Percentiles rank a stretch among this genome's conserved stretches.
These are phyloP conservation scores for Mycena venus DNA, from an alignment of 768 basidiomycete species.

Conservation along the genomic window DNA sequence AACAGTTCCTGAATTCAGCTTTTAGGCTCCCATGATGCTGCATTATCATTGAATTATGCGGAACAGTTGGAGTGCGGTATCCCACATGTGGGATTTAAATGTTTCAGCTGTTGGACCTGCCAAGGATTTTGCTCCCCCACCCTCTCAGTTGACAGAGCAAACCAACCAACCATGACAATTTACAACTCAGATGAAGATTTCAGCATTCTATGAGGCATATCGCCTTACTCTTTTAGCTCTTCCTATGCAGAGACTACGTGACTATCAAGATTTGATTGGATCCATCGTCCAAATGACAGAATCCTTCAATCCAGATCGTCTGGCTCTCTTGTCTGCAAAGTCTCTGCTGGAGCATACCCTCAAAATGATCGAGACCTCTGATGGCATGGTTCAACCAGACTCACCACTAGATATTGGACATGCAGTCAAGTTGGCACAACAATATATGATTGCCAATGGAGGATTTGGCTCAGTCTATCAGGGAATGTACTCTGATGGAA, in stretches of 20 bases:
- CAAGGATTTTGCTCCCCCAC: background rate
- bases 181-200: background rate
- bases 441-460: background rate
- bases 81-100: background rate
- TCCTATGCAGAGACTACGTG: constrained; percentile 1
- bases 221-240: background rate
- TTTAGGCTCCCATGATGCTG: background rate
- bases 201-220: background rate
- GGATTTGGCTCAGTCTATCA: no score
- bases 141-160: background rate
- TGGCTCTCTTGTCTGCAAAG: background rate
- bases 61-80: background rate
- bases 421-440: constrained; percentile 11
- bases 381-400: constrained; percentile 2
- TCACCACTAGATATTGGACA: constrained; percentile 10
- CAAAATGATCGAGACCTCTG: background rate
- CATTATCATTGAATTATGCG: background rate
- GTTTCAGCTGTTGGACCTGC: background rate
- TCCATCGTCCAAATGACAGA: constrained; percentile 1
- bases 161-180: background rate
- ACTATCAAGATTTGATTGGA: constrained; percentile 1
- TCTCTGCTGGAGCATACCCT: constrained; percentile 9
- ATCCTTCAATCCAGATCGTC: constrained; percentile 5
- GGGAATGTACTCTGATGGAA: no score
- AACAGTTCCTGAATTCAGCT: background rate